A percentile compares a stretch with the other conserved stretches of the same genome.
Conservation (phyloP, 768 basidiomycete genomes). For the Mycena rosella region DNA sequence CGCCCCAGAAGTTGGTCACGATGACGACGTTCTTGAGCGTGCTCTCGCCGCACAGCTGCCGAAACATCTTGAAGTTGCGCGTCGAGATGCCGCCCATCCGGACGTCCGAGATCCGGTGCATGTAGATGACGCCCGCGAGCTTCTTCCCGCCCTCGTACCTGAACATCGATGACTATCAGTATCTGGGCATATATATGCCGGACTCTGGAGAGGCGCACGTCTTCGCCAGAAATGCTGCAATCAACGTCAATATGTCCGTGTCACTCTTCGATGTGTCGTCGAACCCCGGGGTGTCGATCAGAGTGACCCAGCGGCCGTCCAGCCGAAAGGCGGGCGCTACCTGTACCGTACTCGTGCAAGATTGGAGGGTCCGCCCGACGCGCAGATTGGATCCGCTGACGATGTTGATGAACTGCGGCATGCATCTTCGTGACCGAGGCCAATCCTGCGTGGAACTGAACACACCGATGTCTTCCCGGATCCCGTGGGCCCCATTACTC, state of each 20-base stretch:
- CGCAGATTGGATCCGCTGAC: slow-evolving; percentile 62
- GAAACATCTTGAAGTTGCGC: slow-evolving; percentile 65
- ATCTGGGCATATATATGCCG: neutral
- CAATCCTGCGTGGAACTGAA: neutral
- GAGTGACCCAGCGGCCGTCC: slow-evolving; percentile 50
- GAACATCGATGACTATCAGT: neutral
- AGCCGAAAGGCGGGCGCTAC: slow-evolving; percentile 52
- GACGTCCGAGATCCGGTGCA: slow-evolving; percentile 54
- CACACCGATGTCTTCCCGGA: slow-evolving; percentile 24
- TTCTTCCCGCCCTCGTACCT: slow-evolving; percentile 52
- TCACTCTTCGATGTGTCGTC: slow-evolving; percentile 66
- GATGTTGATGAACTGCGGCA: slow-evolving; percentile 34
- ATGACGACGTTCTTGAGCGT: slow-evolving; percentile 65
- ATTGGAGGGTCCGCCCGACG: slow-evolving; percentile 61
- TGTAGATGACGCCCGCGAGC: slow-evolving; percentile 64
- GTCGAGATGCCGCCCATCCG: slow-evolving; percentile 60
- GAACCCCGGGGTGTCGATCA: slow-evolving; percentile 74
- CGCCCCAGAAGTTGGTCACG: slow-evolving; percentile 68
- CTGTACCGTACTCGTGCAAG: slow-evolving; percentile 64
- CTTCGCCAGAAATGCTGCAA: slow-evolving; percentile 55
- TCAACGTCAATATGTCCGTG: slow-evolving; percentile 62
- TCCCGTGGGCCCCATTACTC: slow-evolving; percentile 27
- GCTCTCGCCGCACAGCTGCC: slow-evolving; percentile 64
- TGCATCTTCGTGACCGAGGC: too few species aligned
- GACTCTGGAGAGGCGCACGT: slow-evolving; percentile 41